Evolutionary conservation across 2,329 filamentous ascomycete genomes (phyloP), one percentile per base, ranked within the genome.

Genomic region (Epichloe sp.): DNA sequence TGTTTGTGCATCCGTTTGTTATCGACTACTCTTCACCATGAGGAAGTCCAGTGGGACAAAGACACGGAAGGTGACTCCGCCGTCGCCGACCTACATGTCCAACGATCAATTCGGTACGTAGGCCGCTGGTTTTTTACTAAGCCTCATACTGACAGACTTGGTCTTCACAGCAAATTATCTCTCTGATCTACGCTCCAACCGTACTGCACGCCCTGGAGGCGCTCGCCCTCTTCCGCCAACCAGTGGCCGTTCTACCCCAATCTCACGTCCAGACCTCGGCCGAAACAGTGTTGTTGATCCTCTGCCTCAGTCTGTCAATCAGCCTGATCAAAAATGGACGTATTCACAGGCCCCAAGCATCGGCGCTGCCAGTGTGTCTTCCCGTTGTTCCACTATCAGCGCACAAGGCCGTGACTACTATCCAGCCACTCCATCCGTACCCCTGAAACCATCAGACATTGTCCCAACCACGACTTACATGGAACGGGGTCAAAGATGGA

Each of bases 401-500:
- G 58, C 65, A 50, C 65, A 64, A 17, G 74, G 73, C 8, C 73
- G 69, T 42, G 76, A 80, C 59, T 79, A 78, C 62, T 77, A 75
- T 56, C 72, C 75, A 4, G 65, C 70, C 37, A 65, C 64, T 19
- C 58, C 63, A 8, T 59, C 71, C 4, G 60, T 62, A 34, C 74
- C 76, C 14, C 60, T 80, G 52, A 80, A 72, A 55, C 77, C 80
- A 1, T 78, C 75, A 2, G 74, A 81, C 48, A 75, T 84, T 47
- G 80, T 84, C 15, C 78, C 81, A 6, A 85, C 76, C 53, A 73
- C 80, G 43, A 80, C 77, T 7, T 89, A 89, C 64, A 82, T 86
- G 51, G 86, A 89, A 65, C 78, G 81, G 52, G 84, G 83, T 17
- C 79, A 82, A 61, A 73, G 85, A 58, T 88, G 85, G 83, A 86